These are phyloP conservation scores for Clavulina sp. DNA, from an alignment of 768 basidiomycete species.

Conservation along the genomic window DNA sequence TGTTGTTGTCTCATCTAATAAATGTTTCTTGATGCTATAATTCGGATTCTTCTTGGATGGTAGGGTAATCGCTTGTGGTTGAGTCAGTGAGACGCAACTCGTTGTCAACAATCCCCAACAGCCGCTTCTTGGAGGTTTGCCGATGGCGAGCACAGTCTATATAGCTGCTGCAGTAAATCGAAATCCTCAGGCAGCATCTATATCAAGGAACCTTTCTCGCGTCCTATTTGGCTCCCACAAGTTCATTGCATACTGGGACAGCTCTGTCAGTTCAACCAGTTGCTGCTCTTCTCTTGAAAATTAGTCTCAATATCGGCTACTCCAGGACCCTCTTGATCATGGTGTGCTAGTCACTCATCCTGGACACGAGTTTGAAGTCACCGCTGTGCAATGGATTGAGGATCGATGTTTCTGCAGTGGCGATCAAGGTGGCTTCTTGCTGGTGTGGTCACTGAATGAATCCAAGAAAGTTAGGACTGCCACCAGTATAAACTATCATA, in stretches of 20 bases:
- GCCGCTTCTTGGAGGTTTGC: no score
- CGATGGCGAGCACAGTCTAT: slow-evolving; percentile 19
- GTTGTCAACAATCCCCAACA: no score
- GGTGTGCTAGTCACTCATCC: slow-evolving; percentile 55
- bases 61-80: no score
- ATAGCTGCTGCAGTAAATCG: slow-evolving; percentile 34
- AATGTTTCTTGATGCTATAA: no score
- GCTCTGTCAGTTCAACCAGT: slow-evolving; percentile 24
- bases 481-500: neutral
- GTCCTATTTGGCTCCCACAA: slow-evolving; percentile 43
- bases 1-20: no score
- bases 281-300: neutral
- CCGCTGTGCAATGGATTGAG: slow-evolving; percentile 50
- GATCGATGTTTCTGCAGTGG: slow-evolving; percentile 42
- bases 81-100: no score
- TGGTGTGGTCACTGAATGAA: slow-evolving; percentile 44
- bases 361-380: slow-evolving; percentile 57
- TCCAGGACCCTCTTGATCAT: slow-evolving; percentile 29
- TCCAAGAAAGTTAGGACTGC: slow-evolving; percentile 19
- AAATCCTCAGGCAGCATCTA: slow-evolving; percentile 24
- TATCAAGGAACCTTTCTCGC: slow-evolving; percentile 19
- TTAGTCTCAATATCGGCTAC: slow-evolving; percentile 1
- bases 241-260: slow-evolving; percentile 42
- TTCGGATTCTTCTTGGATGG: no score
- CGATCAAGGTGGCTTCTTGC: slow-evolving; percentile 55